Conservation (phyloP, 441 rosid genomes). For the Melastoma candidum region DNA sequence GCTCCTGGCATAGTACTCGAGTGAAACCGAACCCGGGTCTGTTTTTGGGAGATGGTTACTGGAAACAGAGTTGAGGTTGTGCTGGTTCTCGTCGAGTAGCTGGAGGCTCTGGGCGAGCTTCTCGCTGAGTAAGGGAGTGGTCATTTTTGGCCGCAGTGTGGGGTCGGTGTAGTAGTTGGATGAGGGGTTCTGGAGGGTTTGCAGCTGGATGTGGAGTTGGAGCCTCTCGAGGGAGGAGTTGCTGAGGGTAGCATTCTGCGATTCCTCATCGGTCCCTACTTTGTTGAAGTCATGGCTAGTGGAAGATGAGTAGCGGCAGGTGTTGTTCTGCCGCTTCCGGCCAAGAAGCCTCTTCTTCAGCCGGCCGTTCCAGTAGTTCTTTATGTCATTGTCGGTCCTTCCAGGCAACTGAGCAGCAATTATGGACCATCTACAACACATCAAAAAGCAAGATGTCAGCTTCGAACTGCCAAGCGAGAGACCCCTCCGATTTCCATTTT, state of each 20-base stretch:
- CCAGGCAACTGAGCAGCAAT: slow-evolving; percentile 99
- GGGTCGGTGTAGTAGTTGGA: slow-evolving; percentile 8
- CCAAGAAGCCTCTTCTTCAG: slow-evolving; percentile 87
- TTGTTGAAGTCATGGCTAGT: not conserved
- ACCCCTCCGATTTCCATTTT: not conserved
- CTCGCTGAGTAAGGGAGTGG: too few species aligned
- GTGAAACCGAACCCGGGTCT: too few species aligned
- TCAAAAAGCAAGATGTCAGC: slow-evolving; percentile 1
- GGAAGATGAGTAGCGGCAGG: not conserved
- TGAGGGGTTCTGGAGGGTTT: slow-evolving; percentile 7
- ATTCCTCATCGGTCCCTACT: not conserved
- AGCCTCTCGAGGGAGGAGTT: slow-evolving; percentile 7
- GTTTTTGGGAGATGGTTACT: too few species aligned
- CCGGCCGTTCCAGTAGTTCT: slow-evolving; percentile 93
- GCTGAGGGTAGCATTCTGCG: not conserved
- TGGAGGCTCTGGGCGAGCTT: too few species aligned
- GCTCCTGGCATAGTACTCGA: too few species aligned
- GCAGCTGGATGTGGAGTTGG: slow-evolving; percentile 10
- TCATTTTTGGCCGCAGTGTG: slow-evolving; percentile 11
- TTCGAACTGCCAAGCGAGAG: not conserved
- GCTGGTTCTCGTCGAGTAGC: too few species aligned
- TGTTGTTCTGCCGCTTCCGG: slow-evolving; percentile 40
- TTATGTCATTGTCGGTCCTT: slow-evolving; percentile 89
- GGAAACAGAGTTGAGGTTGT: too few species aligned
- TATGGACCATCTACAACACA: slow-evolving; percentile 70